Base-by-base conservation (phyloP, 2,329 filamentous ascomycete species). In the Dothideomycetes sp. region DNA sequence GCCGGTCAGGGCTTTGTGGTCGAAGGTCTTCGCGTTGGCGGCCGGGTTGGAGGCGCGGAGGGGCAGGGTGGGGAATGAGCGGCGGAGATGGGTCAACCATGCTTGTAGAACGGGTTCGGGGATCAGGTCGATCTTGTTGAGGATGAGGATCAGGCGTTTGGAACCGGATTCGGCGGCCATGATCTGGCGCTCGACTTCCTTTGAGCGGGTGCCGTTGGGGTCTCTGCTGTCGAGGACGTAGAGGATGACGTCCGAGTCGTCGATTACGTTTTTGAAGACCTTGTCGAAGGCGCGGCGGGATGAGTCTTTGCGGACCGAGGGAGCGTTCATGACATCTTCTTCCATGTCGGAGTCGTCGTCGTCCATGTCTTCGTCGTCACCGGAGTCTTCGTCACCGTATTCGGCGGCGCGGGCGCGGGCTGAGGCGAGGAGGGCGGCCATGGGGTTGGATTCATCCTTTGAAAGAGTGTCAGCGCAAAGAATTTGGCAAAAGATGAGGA, bases 71-170 rank as follows among this genome's bases (percentile, higher is more conserved):
- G 88, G 88, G 71, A 95, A 94, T 61, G 83, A 94, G 50, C 85
- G 78, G 47, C 86, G 82, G 48, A 95, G 75, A 62, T 94, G 79
- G 44, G 74, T 64, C 50, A 95, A 77, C 88, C 88, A 95, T 54
- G 74, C 78, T 59, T 84, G 85, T 31, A 95, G 76, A 10, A 89
- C 82, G 33, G 79, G 72, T 16, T 84, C 78, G 3, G 88, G 88
- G 32, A 95, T 75, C 43, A 95, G 74, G 60, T 95, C 88, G 59
- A 94, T 88, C 75, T 95, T 95, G 79, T 95, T 95, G 51, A 95
- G 71, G 44, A 95, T 77, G 45, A 95, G 77, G 45, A 95, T 94
- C 45, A 95, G 72, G 38, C 88, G 76, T 70, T 95, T 95, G 42
- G 83, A 84, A 13, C 39, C 39, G 19, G 74, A 74, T 11, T 85